A percentile compares a stretch with the other conserved stretches of the same genome.
Evolutionary conservation across 345 rosid species (phyloP).

Genomic region (Bruguiera parviflora): DNA sequence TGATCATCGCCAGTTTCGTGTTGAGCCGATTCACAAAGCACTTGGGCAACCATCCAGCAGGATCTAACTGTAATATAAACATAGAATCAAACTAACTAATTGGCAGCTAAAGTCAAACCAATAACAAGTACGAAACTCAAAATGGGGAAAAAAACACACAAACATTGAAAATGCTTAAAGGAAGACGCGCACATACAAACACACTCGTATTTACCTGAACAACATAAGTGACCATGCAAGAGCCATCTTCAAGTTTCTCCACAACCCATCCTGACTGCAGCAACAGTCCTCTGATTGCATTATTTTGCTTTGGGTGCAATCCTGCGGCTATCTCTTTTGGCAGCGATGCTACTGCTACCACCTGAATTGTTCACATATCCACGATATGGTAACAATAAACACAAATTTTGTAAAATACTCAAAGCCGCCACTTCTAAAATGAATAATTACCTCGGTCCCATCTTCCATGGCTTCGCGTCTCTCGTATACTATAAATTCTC

Average conservation of each 20-base stretch:
- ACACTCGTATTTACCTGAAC: slow-evolving; percentile 43
- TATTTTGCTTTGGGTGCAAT: slow-evolving; percentile 62
- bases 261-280: slow-evolving; percentile 88
- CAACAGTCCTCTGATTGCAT: slow-evolving; percentile 58
- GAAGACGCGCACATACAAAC: too few relatives aligned
- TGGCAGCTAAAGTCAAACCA: too few relatives aligned
- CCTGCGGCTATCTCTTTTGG: slow-evolving; percentile 80
- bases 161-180: not conserved
- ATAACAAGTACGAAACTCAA: too few relatives aligned
- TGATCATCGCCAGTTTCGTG: slow-evolving; percentile 74
- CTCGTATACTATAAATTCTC: slow-evolving; percentile 78
- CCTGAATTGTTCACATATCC: slow-evolving; percentile 27
- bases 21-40: slow-evolving; percentile 70
- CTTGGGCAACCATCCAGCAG: slow-evolving; percentile 87
- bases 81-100: not conserved
- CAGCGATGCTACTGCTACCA: slow-evolving; percentile 73
- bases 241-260: slow-evolving; percentile 66
- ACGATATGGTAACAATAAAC: not conserved
- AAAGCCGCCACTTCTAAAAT: not conserved
- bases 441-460: slow-evolving; percentile 54
- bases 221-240: slow-evolving; percentile 73
- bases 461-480: slow-evolving; percentile 81
- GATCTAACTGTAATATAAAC: slow-evolving; percentile 54
- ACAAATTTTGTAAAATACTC: not conserved
- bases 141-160: not conserved